Evolutionary conservation across 257 asterid genomes (phyloP).

Genomic region (Rhazya stricta): DNA sequence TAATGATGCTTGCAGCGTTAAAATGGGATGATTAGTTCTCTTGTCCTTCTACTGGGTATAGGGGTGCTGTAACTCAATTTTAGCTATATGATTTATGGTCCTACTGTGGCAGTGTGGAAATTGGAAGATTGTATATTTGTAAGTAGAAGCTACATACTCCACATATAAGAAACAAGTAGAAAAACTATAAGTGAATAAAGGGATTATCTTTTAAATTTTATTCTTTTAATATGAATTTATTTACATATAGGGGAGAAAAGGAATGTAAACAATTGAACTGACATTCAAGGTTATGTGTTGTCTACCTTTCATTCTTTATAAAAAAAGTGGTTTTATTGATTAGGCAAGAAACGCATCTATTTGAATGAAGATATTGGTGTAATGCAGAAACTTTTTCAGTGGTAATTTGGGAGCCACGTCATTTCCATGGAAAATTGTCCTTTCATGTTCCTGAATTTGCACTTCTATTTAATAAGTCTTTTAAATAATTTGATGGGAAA

Average conservation of each 20-base stretch:
- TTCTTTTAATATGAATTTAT: no score
- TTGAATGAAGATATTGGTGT: not conserved
- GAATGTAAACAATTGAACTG: not conserved
- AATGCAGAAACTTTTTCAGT: not conserved
- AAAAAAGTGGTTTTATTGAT: not conserved
- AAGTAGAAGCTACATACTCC: not conserved
- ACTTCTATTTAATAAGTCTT: not conserved
- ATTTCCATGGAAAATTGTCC: not conserved
- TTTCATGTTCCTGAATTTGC: not conserved
- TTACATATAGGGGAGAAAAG: not conserved
- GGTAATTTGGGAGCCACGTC: not conserved
- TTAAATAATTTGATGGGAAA: not conserved
- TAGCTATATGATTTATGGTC: not conserved
- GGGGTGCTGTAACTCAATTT: not conserved
- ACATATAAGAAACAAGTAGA: no score
- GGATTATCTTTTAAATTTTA: not conserved
- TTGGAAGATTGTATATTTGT: no score
- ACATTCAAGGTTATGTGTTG: not conserved
- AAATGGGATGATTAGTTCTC: not conserved
- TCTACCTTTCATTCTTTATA: not conserved
- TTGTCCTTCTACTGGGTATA: not conserved
- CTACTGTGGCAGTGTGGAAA: not conserved
- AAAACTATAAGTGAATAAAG: not conserved
- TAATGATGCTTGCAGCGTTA: not conserved
- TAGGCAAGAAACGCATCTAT: not conserved